Evolutionary conservation across 768 basidiomycete species (phyloP).

Genomic region (Tricholomella constricta): DNA sequence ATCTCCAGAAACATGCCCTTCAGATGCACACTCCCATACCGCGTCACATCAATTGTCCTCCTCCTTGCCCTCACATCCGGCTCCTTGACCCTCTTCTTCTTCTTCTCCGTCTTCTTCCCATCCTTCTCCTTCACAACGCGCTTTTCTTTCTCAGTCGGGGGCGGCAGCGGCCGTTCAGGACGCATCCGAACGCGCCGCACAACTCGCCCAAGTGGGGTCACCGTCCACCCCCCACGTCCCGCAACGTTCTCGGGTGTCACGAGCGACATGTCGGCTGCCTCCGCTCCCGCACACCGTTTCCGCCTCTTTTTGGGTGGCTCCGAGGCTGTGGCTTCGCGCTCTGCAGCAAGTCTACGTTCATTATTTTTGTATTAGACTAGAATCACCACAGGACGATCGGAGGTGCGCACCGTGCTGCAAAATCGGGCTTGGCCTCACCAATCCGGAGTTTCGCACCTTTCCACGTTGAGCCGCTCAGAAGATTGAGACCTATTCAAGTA

Average conservation of each 20-base stretch:
- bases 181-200: conserved; percentile 71
- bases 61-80: conserved; percentile 60
- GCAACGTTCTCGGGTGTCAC: conserved; percentile 59
- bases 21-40: conserved; percentile 69
- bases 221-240: conserved; percentile 63
- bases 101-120: conserved; percentile 28
- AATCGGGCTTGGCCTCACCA: conserved; percentile 83
- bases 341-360: conserved; percentile 32
- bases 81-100: conserved; percentile 48
- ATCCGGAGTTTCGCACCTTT: conserved; percentile 85
- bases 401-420: conserved; percentile 54
- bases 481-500: conserved; percentile 73
- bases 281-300: conserved; percentile 37
- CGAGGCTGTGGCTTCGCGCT: conserved; percentile 29
- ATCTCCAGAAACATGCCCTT: conserved; percentile 68
- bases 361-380: not conserved
- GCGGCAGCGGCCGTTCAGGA: conserved; percentile 60
- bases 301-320: conserved; percentile 48
- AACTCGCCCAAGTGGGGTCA: conserved; percentile 65
- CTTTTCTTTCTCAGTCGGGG: conserved; percentile 26
- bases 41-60: conserved; percentile 70
- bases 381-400: too few relatives aligned
- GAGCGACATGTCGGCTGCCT: conserved; percentile 65
- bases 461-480: conserved; percentile 82
- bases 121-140: conserved; percentile 3